Conservation (phyloP, 2,329 filamentous ascomycete genomes). For the Annulohypoxylon truncatum region DNA sequence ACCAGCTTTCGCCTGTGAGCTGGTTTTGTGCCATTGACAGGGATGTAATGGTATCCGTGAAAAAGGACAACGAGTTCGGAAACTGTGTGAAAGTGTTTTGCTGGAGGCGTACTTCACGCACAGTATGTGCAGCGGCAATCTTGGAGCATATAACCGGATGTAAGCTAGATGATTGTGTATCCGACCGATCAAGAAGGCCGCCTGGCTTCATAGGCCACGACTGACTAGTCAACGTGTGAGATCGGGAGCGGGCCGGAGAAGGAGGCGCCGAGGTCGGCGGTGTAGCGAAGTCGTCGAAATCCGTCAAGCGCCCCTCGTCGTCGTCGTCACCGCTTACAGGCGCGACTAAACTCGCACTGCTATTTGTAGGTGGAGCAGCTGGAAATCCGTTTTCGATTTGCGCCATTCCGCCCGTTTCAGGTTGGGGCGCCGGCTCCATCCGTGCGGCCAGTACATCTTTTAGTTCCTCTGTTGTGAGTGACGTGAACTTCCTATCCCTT, state of each 20-base stretch:
- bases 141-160: slow-evolving; percentile 68
- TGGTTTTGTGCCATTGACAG: slow-evolving; percentile 83
- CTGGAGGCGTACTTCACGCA: slow-evolving; percentile 74
- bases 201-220: slow-evolving; percentile 67
- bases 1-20: slow-evolving; percentile 71
- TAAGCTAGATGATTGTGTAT: slow-evolving; percentile 70
- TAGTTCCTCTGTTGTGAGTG: slow-evolving; percentile 82
- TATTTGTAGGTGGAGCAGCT: slow-evolving; percentile 1
- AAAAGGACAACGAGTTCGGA: slow-evolving; percentile 76
- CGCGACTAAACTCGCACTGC: background rate
- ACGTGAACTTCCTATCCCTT: slow-evolving; percentile 85
- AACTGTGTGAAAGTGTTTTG: slow-evolving; percentile 80
- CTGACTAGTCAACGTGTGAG: slow-evolving; percentile 60
- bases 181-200: slow-evolving; percentile 77
- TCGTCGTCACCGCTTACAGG: slow-evolving; percentile 50
- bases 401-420: slow-evolving; percentile 40
- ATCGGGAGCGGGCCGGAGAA: slow-evolving; percentile 62
- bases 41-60: slow-evolving; percentile 75
- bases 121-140: slow-evolving; percentile 63
- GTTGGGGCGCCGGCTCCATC: slow-evolving; percentile 65
- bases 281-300: slow-evolving; percentile 67
- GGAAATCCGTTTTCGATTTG: slow-evolving; percentile 44
- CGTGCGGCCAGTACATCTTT: slow-evolving; percentile 78
- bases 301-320: slow-evolving; percentile 58
- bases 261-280: slow-evolving; percentile 66